Evolutionary conservation across 768 basidiomycete genomes (phyloP).

Genomic region (Strobilomyces dryophilus): DNA sequence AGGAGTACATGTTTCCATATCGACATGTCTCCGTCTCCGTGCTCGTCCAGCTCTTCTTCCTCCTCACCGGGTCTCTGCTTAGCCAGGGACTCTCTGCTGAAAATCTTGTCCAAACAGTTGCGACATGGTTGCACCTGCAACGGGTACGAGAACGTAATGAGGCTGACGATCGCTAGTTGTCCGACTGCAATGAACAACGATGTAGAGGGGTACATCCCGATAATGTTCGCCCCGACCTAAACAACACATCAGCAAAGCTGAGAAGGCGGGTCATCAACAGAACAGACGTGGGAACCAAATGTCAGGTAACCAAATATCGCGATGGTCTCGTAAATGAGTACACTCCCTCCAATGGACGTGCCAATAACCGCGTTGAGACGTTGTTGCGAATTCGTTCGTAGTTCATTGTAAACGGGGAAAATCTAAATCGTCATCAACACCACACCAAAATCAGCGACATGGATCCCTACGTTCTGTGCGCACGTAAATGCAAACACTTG

Average conservation of each 20-base stretch:
- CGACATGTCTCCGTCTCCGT: slow-evolving; percentile 59
- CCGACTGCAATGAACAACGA: slow-evolving; percentile 91
- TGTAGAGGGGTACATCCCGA: slow-evolving; percentile 90
- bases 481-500: slow-evolving; percentile 94
- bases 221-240: slow-evolving; percentile 87
- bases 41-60: slow-evolving; percentile 52
- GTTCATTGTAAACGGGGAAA: slow-evolving; percentile 92
- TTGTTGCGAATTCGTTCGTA: slow-evolving; percentile 71
- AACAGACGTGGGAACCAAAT: slow-evolving; percentile 73
- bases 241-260: slow-evolving; percentile 24
- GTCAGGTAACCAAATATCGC: slow-evolving; percentile 89
- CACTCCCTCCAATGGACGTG: slow-evolving; percentile 80
- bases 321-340: slow-evolving; percentile 83
- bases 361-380: slow-evolving; percentile 88
- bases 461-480: slow-evolving; percentile 73
- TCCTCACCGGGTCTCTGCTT: slow-evolving; percentile 42
- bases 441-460: neutral
- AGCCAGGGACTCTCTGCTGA: slow-evolving; percentile 41
- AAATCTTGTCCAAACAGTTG: slow-evolving; percentile 89
- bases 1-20: slow-evolving; percentile 62
- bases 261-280: slow-evolving; percentile 13
- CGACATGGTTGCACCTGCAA: slow-evolving; percentile 93
- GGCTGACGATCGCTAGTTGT: slow-evolving; percentile 85
- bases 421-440: slow-evolving; percentile 45
- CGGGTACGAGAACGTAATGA: slow-evolving; percentile 92